These are phyloP conservation scores for Apiosordaria backusii DNA, from an alignment of 495 filamentous ascomycete genomes.

Conservation along the genomic window DNA sequence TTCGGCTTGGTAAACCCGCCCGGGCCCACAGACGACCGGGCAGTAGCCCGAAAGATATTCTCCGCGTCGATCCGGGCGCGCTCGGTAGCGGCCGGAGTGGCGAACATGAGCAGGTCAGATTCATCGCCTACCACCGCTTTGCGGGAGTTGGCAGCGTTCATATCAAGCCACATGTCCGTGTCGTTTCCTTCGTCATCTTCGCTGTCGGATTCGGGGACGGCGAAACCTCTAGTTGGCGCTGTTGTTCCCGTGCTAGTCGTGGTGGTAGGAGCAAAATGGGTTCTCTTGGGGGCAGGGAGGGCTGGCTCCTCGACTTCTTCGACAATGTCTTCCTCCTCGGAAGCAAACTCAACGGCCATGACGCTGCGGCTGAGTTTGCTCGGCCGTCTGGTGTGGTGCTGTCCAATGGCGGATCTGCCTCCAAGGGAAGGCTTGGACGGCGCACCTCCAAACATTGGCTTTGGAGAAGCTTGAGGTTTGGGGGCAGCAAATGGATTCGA, in stretches of 20 bases:
- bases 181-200: conserved; percentile 32
- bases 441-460: not conserved
- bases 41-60: conserved; percentile 43
- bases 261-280: not conserved
- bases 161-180: conserved; percentile 35
- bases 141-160: conserved; percentile 13
- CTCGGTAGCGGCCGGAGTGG: conserved; percentile 46
- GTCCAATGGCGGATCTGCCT: conserved; percentile 13
- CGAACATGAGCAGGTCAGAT: conserved; percentile 45
- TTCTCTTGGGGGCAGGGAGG: not conserved
- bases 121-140: conserved; percentile 27
- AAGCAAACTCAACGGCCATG: conserved; percentile 19
- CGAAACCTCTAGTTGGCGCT: conserved; percentile 13
- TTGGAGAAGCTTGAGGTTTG: not conserved
- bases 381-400: conserved; percentile 16
- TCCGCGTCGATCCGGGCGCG: conserved; percentile 43
- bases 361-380: conserved; percentile 24
- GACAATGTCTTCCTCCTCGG: conserved; percentile 21
- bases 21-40: conserved; percentile 33
- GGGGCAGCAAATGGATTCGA: not conserved
- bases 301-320: conserved; percentile 25
- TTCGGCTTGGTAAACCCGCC: conserved; percentile 26
- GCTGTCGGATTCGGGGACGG: conserved; percentile 15
- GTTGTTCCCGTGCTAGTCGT: conserved; percentile 34
- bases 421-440: not conserved